These are phyloP conservation scores for Annulohypoxylon bovei DNA, from an alignment of 495 filamentous ascomycete species.

Conservation along the genomic window DNA sequence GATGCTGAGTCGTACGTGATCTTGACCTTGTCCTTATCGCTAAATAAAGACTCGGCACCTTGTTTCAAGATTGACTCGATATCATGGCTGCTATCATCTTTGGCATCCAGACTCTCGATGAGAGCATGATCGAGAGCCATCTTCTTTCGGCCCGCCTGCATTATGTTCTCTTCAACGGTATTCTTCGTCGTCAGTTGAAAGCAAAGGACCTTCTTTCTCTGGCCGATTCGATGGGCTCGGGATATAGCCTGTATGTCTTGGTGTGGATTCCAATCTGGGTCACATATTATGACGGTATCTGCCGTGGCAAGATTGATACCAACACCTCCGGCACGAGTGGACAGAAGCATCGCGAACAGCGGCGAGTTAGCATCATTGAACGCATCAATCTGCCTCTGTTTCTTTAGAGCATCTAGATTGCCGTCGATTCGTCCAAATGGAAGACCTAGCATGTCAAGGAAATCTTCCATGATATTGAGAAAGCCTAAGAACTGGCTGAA, in stretches of 20 bases:
- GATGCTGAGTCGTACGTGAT: slow-evolving; percentile 83
- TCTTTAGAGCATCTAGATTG: slow-evolving; percentile 78
- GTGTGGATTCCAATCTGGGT: slow-evolving; percentile 98
- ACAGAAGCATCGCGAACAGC: slow-evolving; percentile 89
- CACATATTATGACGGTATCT: slow-evolving; percentile 97
- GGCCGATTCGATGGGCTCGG: slow-evolving; percentile 93
- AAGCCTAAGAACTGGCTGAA: slow-evolving; percentile 96
- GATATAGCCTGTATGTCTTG: slow-evolving; percentile 97
- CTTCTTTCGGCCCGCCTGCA: slow-evolving; percentile 96
- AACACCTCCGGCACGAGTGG: slow-evolving; percentile 92
- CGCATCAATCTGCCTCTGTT: slow-evolving; percentile 91
- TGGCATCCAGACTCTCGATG: slow-evolving; percentile 86
- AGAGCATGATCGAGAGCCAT: slow-evolving; percentile 92
- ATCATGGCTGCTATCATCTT: slow-evolving; percentile 78
- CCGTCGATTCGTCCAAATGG: slow-evolving; percentile 86
- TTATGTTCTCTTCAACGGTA: slow-evolving; percentile 92
- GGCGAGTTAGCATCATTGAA: slow-evolving; percentile 88
- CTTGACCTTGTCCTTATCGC: slow-evolving; percentile 68
- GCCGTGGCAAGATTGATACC: slow-evolving; percentile 98
- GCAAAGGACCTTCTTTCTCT: slow-evolving; percentile 93
- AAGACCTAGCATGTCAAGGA: slow-evolving; percentile 76
- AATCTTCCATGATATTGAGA: slow-evolving; percentile 91
- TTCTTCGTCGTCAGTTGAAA: slow-evolving; percentile 92
- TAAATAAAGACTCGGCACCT: slow-evolving; percentile 87
- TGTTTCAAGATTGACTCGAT: slow-evolving; percentile 89